A percentile compares a stretch with the other conserved stretches of the same genome.
phyloP scores from a whole-genome alignment of 257 asterid genomes.

The Capsicum chinense region DNA sequence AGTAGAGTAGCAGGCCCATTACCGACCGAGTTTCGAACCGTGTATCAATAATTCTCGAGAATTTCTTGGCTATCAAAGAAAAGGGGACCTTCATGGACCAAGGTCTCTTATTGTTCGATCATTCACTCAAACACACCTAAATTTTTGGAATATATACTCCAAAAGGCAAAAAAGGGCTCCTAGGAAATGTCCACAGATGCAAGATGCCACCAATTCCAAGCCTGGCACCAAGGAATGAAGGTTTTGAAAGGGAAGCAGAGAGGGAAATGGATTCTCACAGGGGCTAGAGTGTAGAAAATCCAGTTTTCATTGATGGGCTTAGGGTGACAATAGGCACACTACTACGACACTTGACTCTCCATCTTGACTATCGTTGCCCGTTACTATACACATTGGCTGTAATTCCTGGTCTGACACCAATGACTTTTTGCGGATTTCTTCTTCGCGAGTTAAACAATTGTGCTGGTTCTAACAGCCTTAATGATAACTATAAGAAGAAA shows the following conservation, averaged over 20 bases:
- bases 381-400: background rate
- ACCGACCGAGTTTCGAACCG: background rate
- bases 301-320: background rate
- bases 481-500: background rate
- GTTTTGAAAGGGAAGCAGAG: background rate
- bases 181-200: constrained; percentile 11
- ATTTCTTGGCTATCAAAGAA: background rate
- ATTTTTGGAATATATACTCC: background rate
- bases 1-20: background rate
- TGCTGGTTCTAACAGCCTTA: background rate
- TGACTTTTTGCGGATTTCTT: background rate
- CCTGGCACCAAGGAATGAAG: constrained; percentile 20
- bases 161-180: background rate
- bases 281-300: constrained; percentile 1
- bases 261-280: constrained; percentile 27
- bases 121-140: background rate
- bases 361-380: background rate
- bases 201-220: background rate
- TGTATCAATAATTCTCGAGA: background rate
- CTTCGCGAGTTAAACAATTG: background rate
- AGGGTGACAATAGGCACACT: background rate
- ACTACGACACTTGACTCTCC: background rate
- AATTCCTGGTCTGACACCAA: background rate
- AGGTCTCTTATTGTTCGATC: background rate
- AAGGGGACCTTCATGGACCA: background rate